Base-by-base conservation (phyloP, 352 stramenopile species). In the Thraustochytrium striatum region DNA sequence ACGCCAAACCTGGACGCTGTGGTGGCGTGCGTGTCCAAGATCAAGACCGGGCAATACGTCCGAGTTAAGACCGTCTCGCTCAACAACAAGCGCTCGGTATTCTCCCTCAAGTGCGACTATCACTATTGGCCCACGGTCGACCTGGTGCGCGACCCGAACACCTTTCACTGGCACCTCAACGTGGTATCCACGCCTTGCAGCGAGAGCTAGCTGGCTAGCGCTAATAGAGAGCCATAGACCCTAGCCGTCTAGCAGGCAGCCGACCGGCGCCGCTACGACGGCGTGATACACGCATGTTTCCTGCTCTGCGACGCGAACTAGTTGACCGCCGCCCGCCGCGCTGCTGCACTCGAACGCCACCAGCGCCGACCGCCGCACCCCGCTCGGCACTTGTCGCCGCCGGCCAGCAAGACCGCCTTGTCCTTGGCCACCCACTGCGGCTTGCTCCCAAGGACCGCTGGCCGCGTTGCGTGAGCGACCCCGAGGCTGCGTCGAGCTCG, bases 51-150 rank as follows among this genome's bases (percentile, higher is more conserved):
- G 36, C 87, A 91, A 36, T 91, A 87, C 35, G 90, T 95, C 47
- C 90, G 92, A 1, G 85, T 97, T 57, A 94, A 94, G 83, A 95
- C 89, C 3, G 91, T 94, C 69, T 90, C 89, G 44, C 91, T 96
- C 69, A 93, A 96, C 70, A 93, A 88, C 1, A 94, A 94, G 72
- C 87, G 88, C 41, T 93, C 92, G 72, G 89, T 94, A 30, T 91
- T 93, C 58, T 94, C 90, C n/a, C 84, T 96, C 30, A 94, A 94
- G 85, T 92, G 87, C 3, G 90, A 95, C 82, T 94, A 94, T 73
- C 87, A 93, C 83, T 96, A 95, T 85, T 96, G 90, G 89, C 90
- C 91, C 44, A 94, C 91, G 2, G 83, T 92, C 39, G 89, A 96
- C 84, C 84, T 96, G 11, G 25, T 43, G 21, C 65, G 65, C 65